Base-by-base conservation (phyloP, 2,329 filamentous ascomycete genomes). In the Sarocladium kiliense region DNA sequence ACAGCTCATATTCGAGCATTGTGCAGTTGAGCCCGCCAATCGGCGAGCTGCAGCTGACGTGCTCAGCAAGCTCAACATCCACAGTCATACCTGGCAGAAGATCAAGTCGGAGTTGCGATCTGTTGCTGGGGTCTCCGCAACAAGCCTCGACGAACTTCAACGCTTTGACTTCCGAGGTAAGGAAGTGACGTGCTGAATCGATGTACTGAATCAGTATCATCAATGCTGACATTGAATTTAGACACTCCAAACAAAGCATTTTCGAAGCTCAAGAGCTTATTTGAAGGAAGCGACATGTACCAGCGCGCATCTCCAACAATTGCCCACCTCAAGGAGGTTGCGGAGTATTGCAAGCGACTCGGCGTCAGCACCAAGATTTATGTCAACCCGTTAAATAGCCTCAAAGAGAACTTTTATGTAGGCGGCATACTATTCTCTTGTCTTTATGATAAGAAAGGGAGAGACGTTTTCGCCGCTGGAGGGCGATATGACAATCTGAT, bases 401-500 rank as follows among this genome's bases (percentile, higher is more conserved):
- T 95, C 64, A 96, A 96, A 65, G 92, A 97, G 66, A 88, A 87
- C 56, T 97, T 97, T 67, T 99, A 94, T 69, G 77, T 82, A 18
- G 88, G 88, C 1, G 92, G 92, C 7, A 77, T 97, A 26, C 76
- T 97, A 42, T 97, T 99, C 67, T 89, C 95, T 58, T 97, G 91
- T 64, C 74, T 97, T 2, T 91, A 92, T 60, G 93, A 97, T 67
- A 86, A 82, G 58, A 95, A 91, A 67, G 82, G 87, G 58, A 86
- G 82, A 62, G 88, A 94, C 62, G 89, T 97, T 0, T 91, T 97
- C 65, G 94, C 93, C 5, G 94, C 92, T 30, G 94, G 95, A 53
- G 94, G 94, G 2, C 84, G 94, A 50, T 99, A 99, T 67, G 95
- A 99, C 67, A 84, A 85, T 49, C 75, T 99, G 19, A 93, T 99